These are phyloP conservation scores for Brasenia schreberi DNA, from an alignment of 164 flowering plant species.

Conservation along the genomic window DNA sequence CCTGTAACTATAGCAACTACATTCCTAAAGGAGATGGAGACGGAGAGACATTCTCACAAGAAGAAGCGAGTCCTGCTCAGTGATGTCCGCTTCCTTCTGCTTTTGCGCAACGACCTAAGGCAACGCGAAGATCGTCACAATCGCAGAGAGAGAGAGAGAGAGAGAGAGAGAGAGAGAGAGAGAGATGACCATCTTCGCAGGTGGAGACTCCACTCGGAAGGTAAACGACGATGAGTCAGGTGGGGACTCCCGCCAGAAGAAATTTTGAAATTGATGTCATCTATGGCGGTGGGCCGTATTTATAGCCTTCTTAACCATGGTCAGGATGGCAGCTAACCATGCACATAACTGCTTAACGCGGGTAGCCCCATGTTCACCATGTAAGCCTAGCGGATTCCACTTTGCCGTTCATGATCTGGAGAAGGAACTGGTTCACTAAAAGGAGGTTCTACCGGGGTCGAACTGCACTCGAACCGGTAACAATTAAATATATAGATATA, in stretches of 20 bases:
- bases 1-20: too few relatives aligned
- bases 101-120: conserved; percentile 73
- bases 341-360: too few relatives aligned
- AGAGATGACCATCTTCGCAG: not conserved
- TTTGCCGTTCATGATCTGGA: too few relatives aligned
- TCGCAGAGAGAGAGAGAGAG: conserved; percentile 3
- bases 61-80: conserved; percentile 88
- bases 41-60: conserved; percentile 27
- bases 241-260: not conserved
- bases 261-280: not conserved
- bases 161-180: not conserved
- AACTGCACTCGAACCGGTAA: too few relatives aligned
- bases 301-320: not conserved
- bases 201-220: not conserved
- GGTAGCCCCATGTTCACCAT: too few relatives aligned
- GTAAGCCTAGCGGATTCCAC: too few relatives aligned
- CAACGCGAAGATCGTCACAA: not conserved
- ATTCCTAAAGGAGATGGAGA: too few relatives aligned
- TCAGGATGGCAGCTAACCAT: too few relatives aligned
- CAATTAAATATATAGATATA: too few relatives aligned
- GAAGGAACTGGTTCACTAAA: too few relatives aligned
- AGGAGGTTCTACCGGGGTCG: too few relatives aligned
- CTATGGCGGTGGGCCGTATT: not conserved
- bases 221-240: not conserved
- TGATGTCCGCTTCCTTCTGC: conserved; percentile 70